Base-by-base conservation (phyloP, 495 filamentous ascomycete genomes). In the Hypoxylon rickii region DNA sequence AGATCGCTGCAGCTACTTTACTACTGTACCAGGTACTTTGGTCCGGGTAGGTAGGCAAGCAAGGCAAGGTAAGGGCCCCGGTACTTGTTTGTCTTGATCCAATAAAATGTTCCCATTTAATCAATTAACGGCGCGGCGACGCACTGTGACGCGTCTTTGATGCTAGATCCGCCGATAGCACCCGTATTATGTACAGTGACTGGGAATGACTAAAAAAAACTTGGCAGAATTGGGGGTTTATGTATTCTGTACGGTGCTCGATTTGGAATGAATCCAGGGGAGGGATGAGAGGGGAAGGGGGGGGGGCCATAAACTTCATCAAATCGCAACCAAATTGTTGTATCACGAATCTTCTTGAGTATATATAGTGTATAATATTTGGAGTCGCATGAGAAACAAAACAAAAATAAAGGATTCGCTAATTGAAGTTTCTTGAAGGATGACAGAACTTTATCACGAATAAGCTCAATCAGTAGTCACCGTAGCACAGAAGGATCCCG, bases 91-190 rank as follows among this genome's bases (percentile, higher is more conserved):
- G 32, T 39, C 26, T 50, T n/a, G 19, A 32, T 19, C 59, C 59
- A 63, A 63, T 63, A 17, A 63, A 53, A 63, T 34, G 6, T 7
- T 39, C 36, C 39, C 43, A 53, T 63, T 62, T 46, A 53, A 53
- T 50, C 52, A 48, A 57, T 44, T 11, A 20, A 39, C 29, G 47
- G 6, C 42, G 17, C 21, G 24, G 18, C 44, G 48, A 63, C 38
- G 59, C 59, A 57, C 53, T 57, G 53, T 57, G 53, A 54, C 53
- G 59, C 59, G 59, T 57, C 47, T 53, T 16, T 40, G 16, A 20
- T 5, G 34, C 37, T 36, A 41, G 51, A 26, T 41, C 21, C 38
- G 44, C 39, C 20, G 46, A 10, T 47, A 53, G 37, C 29, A 53
- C 47, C 38, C 56, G 33, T 53, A 44, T 41, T 43, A 54, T 32